Evolutionary conservation across 2,329 filamentous ascomycete genomes (phyloP), one percentile per base, ranked within the genome.

Genomic region (Sarocladiaceae sp.): DNA sequence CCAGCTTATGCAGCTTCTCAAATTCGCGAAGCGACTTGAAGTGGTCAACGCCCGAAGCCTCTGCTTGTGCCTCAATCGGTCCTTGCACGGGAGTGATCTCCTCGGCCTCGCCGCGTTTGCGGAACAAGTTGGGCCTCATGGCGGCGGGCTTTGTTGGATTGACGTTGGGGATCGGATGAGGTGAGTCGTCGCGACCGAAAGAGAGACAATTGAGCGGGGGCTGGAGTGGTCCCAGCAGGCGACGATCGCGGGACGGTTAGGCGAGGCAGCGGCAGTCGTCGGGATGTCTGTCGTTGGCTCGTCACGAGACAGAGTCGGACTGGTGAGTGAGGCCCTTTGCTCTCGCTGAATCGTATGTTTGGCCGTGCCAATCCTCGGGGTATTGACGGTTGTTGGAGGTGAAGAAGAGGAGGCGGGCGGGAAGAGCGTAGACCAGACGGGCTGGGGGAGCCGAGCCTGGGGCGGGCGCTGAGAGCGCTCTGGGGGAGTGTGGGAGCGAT

Each of bases 1-100:
- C 80, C 61, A 80, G 74, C 51, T 75, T 72, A 59, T 83, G 80
- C 48, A 75, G 69, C 53, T 73, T 72, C 55, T 80, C 75, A 55
- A 82, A 74, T 45, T 75, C 67, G 55, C 70, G 72, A 45, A 83
- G 67, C 48, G 69, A 63, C 20, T 63, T 64, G 45, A 73, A 59
- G 34, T 63, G 60, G 44, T 71, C 63, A 49, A 69, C 53, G 43
- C 66, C 63, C 16, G 64, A 64, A 32, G 62, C 58, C 44, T 65
- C 63, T 43, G 62, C 64, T 45, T 66, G 64, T 39, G 62, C 64
- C 47, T 67, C 64, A 42, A 60, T 49, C 27, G 63, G 60, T 16
- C 64, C 65, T 23, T 65, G 58, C 40, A 67, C 58, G 48, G 68
- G 67, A 44, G 64, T 70, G 53, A 70, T 63, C 47, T 68, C 64